Evolutionary conservation across 495 filamentous ascomycete genomes (phyloP).

Genomic region (Neurospora pannonica): DNA sequence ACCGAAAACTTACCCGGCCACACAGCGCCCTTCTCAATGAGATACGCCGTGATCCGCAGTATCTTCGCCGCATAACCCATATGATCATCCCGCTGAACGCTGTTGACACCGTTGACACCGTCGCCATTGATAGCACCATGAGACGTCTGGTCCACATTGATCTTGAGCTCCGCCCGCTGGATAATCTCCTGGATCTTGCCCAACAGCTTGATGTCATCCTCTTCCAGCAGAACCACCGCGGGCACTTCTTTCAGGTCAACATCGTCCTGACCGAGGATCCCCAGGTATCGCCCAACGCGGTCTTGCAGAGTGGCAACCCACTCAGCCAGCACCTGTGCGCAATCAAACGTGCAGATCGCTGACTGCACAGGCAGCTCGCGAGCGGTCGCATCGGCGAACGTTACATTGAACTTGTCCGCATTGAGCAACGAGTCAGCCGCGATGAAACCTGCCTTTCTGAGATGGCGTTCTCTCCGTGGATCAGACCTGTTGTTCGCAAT

Average conservation of each 20-base stretch:
- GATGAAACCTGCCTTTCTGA: conserved; percentile 90
- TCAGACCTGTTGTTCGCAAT: conserved; percentile 22
- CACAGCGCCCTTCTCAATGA: conserved; percentile 81
- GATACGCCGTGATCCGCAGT: conserved; percentile 73
- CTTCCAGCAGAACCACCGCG: conserved; percentile 81
- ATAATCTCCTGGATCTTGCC: conserved; percentile 78
- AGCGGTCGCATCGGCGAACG: conserved; percentile 75
- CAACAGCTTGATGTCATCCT: conserved; percentile 83
- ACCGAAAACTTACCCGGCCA: conserved; percentile 68
- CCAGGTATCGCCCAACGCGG: conserved; percentile 79
- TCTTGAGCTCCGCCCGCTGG: conserved; percentile 67
- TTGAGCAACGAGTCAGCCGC: conserved; percentile 87
- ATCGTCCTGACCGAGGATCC: conserved; percentile 74
- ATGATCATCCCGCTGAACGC: conserved; percentile 50
- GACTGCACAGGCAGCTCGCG: conserved; percentile 90
- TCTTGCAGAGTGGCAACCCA: conserved; percentile 95
- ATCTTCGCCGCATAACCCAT: conserved; percentile 80
- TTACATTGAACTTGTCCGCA: conserved; percentile 79
- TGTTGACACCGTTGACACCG: conserved; percentile 23
- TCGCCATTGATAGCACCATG: not conserved
- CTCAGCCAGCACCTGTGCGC: conserved; percentile 92
- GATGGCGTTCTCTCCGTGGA: conserved; percentile 64
- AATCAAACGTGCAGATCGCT: conserved; percentile 90
- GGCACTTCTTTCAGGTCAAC: conserved; percentile 69
- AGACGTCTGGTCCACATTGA: conserved; percentile 45